Base-by-base conservation (phyloP, 2,329 filamentous ascomycete genomes). In the Sporothrix curviconia region DNA sequence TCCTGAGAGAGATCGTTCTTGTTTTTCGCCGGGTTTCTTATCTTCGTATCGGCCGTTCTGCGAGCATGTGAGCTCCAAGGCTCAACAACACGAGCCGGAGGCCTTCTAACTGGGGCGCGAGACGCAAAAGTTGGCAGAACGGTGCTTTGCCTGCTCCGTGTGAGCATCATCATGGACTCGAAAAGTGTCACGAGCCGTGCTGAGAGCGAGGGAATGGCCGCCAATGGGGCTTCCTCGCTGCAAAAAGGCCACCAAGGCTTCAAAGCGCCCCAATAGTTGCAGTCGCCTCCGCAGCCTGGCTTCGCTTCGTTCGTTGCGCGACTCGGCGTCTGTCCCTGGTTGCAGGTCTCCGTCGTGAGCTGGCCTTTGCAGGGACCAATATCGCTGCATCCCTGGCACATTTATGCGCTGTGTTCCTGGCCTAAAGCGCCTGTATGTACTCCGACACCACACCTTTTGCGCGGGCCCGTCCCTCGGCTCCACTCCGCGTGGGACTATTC, bases 401-500 rank as follows among this genome's bases (percentile, higher is more conserved):
- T 51, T 51, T 19, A 43, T 51, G 44, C 47, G 14, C 47, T 36
- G 28, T 37, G 43, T 56, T 17, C 43, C 54, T 56, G 55, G 37
- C 46, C 39, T 42, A 42, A 49, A 7, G n/a, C 39, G 19, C 25
- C 28, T 36, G 30, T 22, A 25, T 40, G 15, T 22, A 8, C 12
- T 11, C 25, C 15, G 43, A 7, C 4, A 22, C 32, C 28, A 19
- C 47, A 43, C 32, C 39, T 42, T 37, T 22, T 30, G 32, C 47
- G 34, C 55, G 55, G 46, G 46, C 44, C 30, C 44, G 54, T 44
- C 54, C 55, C 39, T 44, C 47, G 34, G 22, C 55, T 56, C 55
- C 55, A 57, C 55, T 57, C 37, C 55, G 55, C 39, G 55, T 25
- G 46, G 37, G 46, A 36, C 55, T 57, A 51, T 32, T 40, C 24